These are phyloP conservation scores for Cryptomeria japonica DNA, from an alignment of 75 land plant genomes.

Conservation along the genomic window DNA sequence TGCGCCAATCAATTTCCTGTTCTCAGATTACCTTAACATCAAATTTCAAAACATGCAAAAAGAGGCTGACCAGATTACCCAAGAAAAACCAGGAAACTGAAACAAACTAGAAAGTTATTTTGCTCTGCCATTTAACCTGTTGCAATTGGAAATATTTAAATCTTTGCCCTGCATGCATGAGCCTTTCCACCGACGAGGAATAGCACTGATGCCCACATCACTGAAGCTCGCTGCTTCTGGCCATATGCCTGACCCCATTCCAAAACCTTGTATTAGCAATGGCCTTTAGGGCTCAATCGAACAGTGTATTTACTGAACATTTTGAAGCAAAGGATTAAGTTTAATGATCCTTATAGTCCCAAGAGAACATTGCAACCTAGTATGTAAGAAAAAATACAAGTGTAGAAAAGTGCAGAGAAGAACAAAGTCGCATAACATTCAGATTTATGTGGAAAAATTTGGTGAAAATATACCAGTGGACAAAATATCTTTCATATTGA, in stretches of 20 bases:
- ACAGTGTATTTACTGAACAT: too few relatives aligned
- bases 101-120: background rate
- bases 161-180: slow-evolving; percentile 62
- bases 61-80: too few relatives aligned
- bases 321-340: too few relatives aligned
- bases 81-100: background rate
- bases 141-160: slow-evolving; percentile 42
- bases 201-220: slow-evolving; percentile 41
- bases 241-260: slow-evolving; percentile 54
- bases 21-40: background rate
- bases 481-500: too few relatives aligned
- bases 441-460: too few relatives aligned
- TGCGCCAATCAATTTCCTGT: slow-evolving; percentile 80
- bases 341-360: too few relatives aligned
- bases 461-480: too few relatives aligned
- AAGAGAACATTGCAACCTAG: too few relatives aligned
- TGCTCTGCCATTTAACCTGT: background rate
- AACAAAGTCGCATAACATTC: too few relatives aligned
- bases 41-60: background rate
- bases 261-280: background rate
- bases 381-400: too few relatives aligned
- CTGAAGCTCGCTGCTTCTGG: slow-evolving; percentile 82
- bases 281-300: too few relatives aligned
- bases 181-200: slow-evolving; percentile 76
- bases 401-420: too few relatives aligned